Evolutionary conservation across 176 grass and related monocot species (phyloP).

Genomic region (Poa annua): DNA sequence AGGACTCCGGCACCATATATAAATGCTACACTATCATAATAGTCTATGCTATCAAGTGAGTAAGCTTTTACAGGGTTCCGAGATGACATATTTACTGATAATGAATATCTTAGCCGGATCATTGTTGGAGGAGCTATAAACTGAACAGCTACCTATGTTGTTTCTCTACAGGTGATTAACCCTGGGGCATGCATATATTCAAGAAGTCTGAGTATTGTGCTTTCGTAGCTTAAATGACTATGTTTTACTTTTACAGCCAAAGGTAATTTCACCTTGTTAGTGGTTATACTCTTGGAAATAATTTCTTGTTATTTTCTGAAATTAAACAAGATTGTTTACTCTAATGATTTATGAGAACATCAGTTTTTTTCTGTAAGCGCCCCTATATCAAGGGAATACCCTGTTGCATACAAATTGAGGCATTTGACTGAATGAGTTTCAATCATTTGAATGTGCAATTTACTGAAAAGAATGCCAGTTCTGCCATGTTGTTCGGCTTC

Average conservation of each 20-base stretch:
- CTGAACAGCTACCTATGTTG: background rate
- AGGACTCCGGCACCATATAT: conserved; percentile 12
- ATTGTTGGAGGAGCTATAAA: background rate
- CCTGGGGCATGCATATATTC: background rate
- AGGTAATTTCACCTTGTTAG: conserved; percentile 20
- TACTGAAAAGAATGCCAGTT: background rate
- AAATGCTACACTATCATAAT: conserved; percentile 5
- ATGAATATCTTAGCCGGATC: conserved; percentile 1
- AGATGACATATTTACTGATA: conserved; percentile 9
- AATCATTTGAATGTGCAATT: background rate
- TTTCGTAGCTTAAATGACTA: conserved; percentile 5
- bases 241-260: background rate
- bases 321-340: background rate
- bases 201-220: background rate
- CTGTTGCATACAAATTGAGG: background rate
- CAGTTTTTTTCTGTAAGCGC: background rate
- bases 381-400: background rate
- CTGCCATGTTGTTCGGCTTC: background rate
- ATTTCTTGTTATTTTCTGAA: background rate
- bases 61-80: background rate
- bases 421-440: background rate
- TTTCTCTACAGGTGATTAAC: conserved; percentile 4
- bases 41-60: conserved; percentile 35
- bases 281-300: conserved; percentile 16
- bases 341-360: background rate